These are phyloP conservation scores for Diaporthe caulivora DNA, from an alignment of 2,329 filamentous ascomycete genomes.

Conservation along the genomic window DNA sequence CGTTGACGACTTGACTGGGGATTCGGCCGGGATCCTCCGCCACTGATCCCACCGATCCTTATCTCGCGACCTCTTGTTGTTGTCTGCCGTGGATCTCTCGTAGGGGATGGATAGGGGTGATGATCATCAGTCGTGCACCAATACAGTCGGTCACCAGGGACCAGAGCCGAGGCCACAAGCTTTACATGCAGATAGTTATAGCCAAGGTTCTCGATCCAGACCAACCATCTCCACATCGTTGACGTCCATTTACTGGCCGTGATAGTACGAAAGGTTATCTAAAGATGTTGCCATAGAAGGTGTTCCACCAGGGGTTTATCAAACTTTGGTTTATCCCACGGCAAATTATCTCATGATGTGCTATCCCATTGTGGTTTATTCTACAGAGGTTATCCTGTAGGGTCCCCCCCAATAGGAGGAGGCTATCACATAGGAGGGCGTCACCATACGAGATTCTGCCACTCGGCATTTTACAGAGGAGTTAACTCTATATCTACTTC, in stretches of 20 bases:
- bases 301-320: no score
- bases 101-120: constrained; percentile 25
- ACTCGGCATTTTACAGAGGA: no score
- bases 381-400: no score
- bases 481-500: no score
- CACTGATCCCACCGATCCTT: constrained; percentile 28
- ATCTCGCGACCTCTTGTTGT: constrained; percentile 16
- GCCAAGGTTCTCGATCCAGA: neutral
- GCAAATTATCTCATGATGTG: no score
- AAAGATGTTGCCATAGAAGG: neutral
- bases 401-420: neutral
- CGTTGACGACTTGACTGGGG: constrained; percentile 17
- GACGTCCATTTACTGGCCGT: neutral
- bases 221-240: neutral
- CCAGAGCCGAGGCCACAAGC: constrained; percentile 17
- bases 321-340: no score
- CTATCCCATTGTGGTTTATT: no score
- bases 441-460: no score
- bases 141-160: constrained; percentile 8
- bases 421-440: neutral
- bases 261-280: neutral
- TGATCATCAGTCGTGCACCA: constrained; percentile 16
- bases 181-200: neutral
- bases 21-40: neutral
- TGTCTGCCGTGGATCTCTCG: constrained; percentile 14